Percentiles rank a stretch among this genome's conserved stretches.
Conservation (phyloP, 1,284 basidiomycete species). For the Agaricales sp. region DNA sequence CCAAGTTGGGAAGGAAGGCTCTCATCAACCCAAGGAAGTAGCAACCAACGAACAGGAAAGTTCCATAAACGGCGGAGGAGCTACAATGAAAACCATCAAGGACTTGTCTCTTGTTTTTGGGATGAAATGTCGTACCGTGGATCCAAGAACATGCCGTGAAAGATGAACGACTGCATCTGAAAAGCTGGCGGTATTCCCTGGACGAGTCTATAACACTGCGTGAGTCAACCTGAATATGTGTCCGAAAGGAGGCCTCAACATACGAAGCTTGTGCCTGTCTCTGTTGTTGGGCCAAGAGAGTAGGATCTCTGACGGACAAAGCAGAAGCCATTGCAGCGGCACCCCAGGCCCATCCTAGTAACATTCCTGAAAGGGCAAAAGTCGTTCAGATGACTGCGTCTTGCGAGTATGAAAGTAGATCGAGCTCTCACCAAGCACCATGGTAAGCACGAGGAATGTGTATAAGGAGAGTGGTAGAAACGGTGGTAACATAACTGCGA, state of each 20-base stretch:
- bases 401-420: background rate
- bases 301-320: conserved; percentile 41
- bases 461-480: conserved; percentile 26
- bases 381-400: background rate
- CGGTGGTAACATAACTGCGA: conserved; percentile 26
- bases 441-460: conserved; percentile 18
- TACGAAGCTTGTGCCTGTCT: conserved; percentile 36
- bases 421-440: conserved; percentile 18
- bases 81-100: conserved; percentile 21
- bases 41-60: conserved; percentile 58
- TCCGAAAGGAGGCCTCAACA: conserved; percentile 11
- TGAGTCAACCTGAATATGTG: background rate
- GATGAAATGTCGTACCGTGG: conserved; percentile 25
- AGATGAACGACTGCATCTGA: conserved; percentile 41
- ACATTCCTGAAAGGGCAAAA: conserved; percentile 36
- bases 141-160: conserved; percentile 62
- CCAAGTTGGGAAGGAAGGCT: conserved; percentile 52
- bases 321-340: conserved; percentile 63
- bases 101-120: conserved; percentile 5
- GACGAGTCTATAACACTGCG: conserved; percentile 32
- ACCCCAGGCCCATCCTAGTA: conserved; percentile 70
- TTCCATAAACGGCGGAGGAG: conserved; percentile 51
- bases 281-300: conserved; percentile 36
- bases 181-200: conserved; percentile 36
- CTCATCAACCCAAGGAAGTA: conserved; percentile 53